These are phyloP conservation scores for Diaporthe citriasiana DNA, from an alignment of 2,329 filamentous ascomycete species.

Conservation along the genomic window DNA sequence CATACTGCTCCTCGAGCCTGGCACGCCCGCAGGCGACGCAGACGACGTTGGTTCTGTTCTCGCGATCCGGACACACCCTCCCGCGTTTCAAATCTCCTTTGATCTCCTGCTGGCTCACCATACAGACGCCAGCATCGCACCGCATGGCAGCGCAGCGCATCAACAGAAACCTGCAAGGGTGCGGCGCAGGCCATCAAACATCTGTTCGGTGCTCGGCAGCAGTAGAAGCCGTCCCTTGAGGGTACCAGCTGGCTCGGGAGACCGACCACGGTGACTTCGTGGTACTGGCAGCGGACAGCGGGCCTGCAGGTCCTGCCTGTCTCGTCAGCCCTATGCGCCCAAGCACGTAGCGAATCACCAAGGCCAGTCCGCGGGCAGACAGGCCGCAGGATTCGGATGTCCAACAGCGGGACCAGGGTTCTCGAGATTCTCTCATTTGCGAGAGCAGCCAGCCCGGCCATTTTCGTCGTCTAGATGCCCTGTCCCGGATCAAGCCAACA, in stretches of 20 bases:
- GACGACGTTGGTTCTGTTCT: constrained; percentile 7
- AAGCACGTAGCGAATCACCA: constrained; percentile 15
- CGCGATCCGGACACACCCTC: constrained; percentile 21
- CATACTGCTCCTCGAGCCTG: not conserved
- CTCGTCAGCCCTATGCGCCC: constrained; percentile 39
- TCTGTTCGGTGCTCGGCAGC: not conserved
- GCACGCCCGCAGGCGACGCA: not conserved
- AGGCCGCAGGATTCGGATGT: constrained; percentile 1
- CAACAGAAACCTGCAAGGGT: constrained; percentile 14
- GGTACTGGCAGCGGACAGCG: constrained; percentile 1
- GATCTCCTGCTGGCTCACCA: not conserved
- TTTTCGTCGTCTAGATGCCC: not conserved
- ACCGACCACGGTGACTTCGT: not conserved
- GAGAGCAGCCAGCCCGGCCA: not conserved
- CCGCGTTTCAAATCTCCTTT: constrained; percentile 34
- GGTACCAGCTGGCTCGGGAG: not conserved
- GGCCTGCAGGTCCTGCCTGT: constrained; percentile 33
- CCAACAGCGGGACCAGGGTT: not conserved
- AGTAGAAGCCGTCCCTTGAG: not conserved
- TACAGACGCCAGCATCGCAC: constrained; percentile 20
- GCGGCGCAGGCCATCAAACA: not conserved
- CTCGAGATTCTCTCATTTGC: constrained; percentile 22
- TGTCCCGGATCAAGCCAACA: constrained; percentile 11
- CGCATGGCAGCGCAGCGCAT: constrained; percentile 18
- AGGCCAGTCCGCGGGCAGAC: not conserved